Conservation (phyloP, 768 basidiomycete genomes). For the Mrakia blollopis region DNA sequence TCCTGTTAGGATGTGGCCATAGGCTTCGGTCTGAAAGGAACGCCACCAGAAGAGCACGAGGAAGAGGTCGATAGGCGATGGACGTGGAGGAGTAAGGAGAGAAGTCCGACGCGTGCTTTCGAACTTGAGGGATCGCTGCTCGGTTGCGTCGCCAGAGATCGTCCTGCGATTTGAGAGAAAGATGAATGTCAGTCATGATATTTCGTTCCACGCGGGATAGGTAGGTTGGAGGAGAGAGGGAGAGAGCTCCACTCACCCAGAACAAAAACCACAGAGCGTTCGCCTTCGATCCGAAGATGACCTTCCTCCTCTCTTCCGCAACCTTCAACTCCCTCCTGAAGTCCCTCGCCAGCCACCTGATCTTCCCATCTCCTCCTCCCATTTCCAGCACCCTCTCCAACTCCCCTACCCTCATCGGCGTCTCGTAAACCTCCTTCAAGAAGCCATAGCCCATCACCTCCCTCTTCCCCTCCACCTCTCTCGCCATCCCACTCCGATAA, state of each 20-base stretch:
- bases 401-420: constrained; percentile 50
- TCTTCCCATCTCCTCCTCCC: constrained; percentile 55
- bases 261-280: constrained; percentile 74
- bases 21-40: constrained; percentile 63
- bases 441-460: constrained; percentile 60
- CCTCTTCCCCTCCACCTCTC: constrained; percentile 54
- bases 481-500: constrained; percentile 55
- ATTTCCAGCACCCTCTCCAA: constrained; percentile 51
- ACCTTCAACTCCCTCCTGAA: background rate
- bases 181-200: background rate
- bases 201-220: background rate
- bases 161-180: constrained; percentile 47
- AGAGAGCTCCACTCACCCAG: constrained; percentile 53
- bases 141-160: constrained; percentile 70
- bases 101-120: constrained; percentile 54
- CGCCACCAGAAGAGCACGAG: constrained; percentile 58
- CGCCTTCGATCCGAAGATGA: constrained; percentile 52
- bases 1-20: constrained; percentile 46
- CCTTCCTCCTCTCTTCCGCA: constrained; percentile 52
- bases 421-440: constrained; percentile 58
- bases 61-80: constrained; percentile 66
- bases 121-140: constrained; percentile 54
- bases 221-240: background rate
- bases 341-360: constrained; percentile 42
- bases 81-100: constrained; percentile 66